Evolutionary conservation across 108 stramenopile genomes (phyloP).

Genomic region (Nitzschia putrida): DNA sequence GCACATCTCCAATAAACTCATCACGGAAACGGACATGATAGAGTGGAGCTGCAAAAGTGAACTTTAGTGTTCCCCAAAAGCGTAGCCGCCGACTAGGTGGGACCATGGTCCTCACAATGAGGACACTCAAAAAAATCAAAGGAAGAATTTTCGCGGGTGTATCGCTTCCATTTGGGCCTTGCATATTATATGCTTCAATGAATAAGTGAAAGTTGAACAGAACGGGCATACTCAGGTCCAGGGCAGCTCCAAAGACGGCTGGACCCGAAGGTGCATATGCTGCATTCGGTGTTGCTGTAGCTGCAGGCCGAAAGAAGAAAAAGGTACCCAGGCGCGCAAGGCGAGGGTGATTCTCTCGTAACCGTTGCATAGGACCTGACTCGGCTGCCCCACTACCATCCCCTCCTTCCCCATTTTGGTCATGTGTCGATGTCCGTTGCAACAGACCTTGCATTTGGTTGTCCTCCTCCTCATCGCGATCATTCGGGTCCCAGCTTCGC

Average conservation of each 20-base stretch:
- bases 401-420: background rate
- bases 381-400: slow-evolving; percentile 10
- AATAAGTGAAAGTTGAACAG: slow-evolving; percentile 90
- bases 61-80: slow-evolving; percentile 79
- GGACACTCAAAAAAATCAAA: slow-evolving; percentile 73
- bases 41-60: slow-evolving; percentile 65
- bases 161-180: slow-evolving; percentile 39
- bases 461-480: slow-evolving; percentile 27
- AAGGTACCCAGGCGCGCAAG: slow-evolving; percentile 48
- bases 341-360: slow-evolving; percentile 44
- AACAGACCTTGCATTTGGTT: slow-evolving; percentile 14
- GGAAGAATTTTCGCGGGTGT: slow-evolving; percentile 76
- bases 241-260: slow-evolving; percentile 74
- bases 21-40: slow-evolving; percentile 72
- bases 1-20: slow-evolving; percentile 77
- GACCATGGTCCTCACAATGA: slow-evolving; percentile 67
- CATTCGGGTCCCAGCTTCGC: slow-evolving; percentile 20
- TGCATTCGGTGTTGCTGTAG: slow-evolving; percentile 46
- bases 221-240: slow-evolving; percentile 83
- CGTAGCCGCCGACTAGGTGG: slow-evolving; percentile 66
- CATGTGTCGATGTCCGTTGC: slow-evolving; percentile 13
- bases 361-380: slow-evolving; percentile 32
- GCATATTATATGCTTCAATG: slow-evolving; percentile 62
- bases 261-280: slow-evolving; percentile 87
- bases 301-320: slow-evolving; percentile 45